Evolutionary conservation across 1,139 yeast genomes (phyloP).

Genomic region (Suzukiozyma palmioleophila): DNA sequence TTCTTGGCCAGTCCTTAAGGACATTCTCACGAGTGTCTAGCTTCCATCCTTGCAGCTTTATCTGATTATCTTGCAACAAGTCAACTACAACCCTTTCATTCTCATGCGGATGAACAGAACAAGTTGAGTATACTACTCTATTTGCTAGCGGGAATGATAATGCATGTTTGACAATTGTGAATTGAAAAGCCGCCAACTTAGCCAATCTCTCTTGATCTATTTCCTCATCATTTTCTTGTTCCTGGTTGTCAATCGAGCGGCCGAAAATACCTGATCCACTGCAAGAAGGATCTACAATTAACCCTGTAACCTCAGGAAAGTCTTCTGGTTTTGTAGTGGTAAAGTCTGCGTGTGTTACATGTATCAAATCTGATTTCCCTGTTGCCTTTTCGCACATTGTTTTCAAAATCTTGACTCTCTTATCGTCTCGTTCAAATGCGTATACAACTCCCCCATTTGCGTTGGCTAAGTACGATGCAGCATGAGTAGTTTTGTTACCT

Average conservation of each 20-base stretch:
- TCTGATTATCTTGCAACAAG: slow-evolving; percentile 58
- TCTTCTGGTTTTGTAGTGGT: slow-evolving; percentile 63
- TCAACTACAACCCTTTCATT: slow-evolving; percentile 88
- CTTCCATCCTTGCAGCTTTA: slow-evolving; percentile 68
- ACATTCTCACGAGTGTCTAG: slow-evolving; percentile 61
- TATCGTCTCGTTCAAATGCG: slow-evolving; percentile 84
- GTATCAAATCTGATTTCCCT: slow-evolving; percentile 49
- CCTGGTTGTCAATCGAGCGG: slow-evolving; percentile 54
- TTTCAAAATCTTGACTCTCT: slow-evolving; percentile 65
- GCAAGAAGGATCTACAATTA: slow-evolving; percentile 94
- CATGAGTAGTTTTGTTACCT: slow-evolving; percentile 94
- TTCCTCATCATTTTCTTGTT: slow-evolving; percentile 36
- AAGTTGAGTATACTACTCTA: slow-evolving; percentile 89
- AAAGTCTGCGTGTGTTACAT: slow-evolving; percentile 79
- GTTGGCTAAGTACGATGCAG: slow-evolving; percentile 55
- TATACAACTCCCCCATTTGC: slow-evolving; percentile 41
- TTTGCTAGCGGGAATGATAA: slow-evolving; percentile 70
- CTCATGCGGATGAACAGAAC: slow-evolving; percentile 90
- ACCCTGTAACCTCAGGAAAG: slow-evolving; percentile 64
- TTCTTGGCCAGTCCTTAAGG: slow-evolving; percentile 76
- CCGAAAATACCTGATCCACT: slow-evolving; percentile 98
- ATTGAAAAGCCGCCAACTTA: slow-evolving; percentile 81
- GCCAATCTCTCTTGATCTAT: slow-evolving; percentile 56
- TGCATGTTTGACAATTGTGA: slow-evolving; percentile 83
- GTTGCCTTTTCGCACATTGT: slow-evolving; percentile 83